Percentiles rank a stretch among this genome's conserved stretches.
Conservation (phyloP, 83 land plant species). For the Picea abies region DNA sequence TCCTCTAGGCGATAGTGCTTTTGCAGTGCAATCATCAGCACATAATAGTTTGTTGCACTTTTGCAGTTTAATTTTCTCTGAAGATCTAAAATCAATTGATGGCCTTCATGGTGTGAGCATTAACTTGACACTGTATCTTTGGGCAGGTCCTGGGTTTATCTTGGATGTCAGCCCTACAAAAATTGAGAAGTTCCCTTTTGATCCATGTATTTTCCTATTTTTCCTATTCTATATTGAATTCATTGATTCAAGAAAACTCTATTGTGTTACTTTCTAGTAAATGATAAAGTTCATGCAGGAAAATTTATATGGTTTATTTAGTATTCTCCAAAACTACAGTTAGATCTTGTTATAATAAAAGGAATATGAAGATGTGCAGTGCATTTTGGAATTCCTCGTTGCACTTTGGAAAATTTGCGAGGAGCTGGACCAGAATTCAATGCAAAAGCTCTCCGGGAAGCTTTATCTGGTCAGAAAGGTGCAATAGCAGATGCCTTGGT, state of each 20-base stretch:
- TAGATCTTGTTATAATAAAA: neutral
- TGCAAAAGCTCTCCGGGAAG: conserved; percentile 62
- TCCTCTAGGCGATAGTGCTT: neutral
- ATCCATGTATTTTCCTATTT: conserved; percentile 95
- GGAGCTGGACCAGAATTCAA: conserved; percentile 79
- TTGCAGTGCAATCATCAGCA: neutral
- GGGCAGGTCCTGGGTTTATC: conserved; percentile 78
- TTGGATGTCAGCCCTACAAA: conserved; percentile 87
- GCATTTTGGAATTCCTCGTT: conserved; percentile 88
- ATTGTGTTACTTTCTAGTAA: neutral
- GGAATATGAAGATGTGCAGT: conserved; percentile 35
- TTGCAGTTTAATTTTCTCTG: neutral
- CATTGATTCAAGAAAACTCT: conserved; percentile 4
- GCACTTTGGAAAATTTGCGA: conserved; percentile 68
- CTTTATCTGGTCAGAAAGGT: conserved; percentile 86
- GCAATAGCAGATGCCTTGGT: conserved; percentile 92
- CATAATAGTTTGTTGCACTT: neutral
- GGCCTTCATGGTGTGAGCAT: neutral
- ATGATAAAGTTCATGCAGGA: neutral
- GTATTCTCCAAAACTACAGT: neutral
- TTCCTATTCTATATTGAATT: conserved; percentile 5
- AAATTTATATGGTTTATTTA: neutral
- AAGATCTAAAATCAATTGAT: neutral
- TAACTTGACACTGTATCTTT: neutral
- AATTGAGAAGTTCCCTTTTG: conserved; percentile 75